These are phyloP conservation scores for Russula sp. DNA, from an alignment of 768 basidiomycete species.

Conservation along the genomic window DNA sequence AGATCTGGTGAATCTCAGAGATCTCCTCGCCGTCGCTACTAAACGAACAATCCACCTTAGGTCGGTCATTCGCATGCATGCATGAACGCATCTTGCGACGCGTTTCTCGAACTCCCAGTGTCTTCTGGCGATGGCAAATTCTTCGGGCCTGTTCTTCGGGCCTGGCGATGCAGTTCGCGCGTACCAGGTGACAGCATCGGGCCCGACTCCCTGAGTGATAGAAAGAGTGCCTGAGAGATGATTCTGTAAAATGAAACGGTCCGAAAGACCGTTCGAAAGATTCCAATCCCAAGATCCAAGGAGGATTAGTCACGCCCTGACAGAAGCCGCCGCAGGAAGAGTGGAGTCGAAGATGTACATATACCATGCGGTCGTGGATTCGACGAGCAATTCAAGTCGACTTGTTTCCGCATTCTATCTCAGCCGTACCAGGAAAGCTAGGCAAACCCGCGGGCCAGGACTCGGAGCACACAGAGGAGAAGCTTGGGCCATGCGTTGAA, in stretches of 20 bases:
- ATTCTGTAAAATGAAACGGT: background rate
- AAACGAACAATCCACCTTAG: background rate
- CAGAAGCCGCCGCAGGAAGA: background rate
- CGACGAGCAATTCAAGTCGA: background rate
- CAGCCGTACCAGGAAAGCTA: background rate
- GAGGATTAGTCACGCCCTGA: background rate
- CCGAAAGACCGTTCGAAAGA: background rate
- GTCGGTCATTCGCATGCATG: background rate
- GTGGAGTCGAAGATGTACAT: background rate
- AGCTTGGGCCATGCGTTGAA: background rate
- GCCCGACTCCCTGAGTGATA: background rate
- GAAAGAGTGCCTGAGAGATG: background rate
- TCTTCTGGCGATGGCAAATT: background rate
- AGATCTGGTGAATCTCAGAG: slow-evolving; percentile 1
- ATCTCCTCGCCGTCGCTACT: background rate
- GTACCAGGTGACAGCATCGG: background rate
- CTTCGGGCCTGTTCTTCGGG: background rate
- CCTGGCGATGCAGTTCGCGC: background rate
- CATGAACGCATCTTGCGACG: background rate
- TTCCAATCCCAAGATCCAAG: background rate
- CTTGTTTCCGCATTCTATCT: background rate
- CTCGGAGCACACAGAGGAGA: background rate
- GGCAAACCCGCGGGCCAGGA: background rate
- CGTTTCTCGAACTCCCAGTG: background rate
- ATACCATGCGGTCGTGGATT: background rate